phyloP scores from a whole-genome alignment of 192 early-diverging fungal species.

The Fimicolochytrium jonesii region DNA sequence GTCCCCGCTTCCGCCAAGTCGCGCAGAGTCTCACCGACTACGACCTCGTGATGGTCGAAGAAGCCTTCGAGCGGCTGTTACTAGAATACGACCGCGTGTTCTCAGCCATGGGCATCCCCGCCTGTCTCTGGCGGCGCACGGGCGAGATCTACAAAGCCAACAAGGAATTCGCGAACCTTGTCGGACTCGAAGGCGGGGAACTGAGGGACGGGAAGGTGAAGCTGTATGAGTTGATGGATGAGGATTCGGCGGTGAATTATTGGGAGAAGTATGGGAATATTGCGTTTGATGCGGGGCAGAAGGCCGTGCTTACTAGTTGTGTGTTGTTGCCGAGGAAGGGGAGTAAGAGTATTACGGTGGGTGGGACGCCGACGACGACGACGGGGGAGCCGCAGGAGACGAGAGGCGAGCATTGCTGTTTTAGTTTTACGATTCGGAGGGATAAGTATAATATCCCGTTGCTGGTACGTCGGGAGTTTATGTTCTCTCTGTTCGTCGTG shows the following conservation, averaged over 20 bases:
- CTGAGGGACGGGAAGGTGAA: conserved; percentile 67
- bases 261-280: conserved; percentile 99
- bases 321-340: conserved; percentile 60
- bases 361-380: conserved; percentile 12
- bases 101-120: conserved; percentile 89
- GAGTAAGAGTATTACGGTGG: conserved; percentile 44
- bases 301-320: conserved; percentile 92
- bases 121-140: conserved; percentile 93
- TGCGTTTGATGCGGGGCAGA: conserved; percentile 93
- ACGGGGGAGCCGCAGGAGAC: background rate
- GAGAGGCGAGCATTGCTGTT: conserved; percentile 65
- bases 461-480: conserved; percentile 18
- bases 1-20: conserved; percentile 82
- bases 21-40: conserved; percentile 89
- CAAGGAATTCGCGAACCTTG: conserved; percentile 87
- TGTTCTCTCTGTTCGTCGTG: too few species aligned
- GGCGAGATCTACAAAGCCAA: conserved; percentile 97
- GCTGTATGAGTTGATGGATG: conserved; percentile 69
- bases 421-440: conserved; percentile 91
- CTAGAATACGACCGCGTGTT: conserved; percentile 96
- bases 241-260: conserved; percentile 93
- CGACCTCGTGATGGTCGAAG: conserved; percentile 92
- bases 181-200: conserved; percentile 77
- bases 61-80: conserved; percentile 90
- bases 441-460: conserved; percentile 91